Evolutionary conservation across 192 early-diverging fungal genomes (phyloP), one percentile per base, ranked within the genome.

Genomic region (Gryganskiella cystojenkinii): DNA sequence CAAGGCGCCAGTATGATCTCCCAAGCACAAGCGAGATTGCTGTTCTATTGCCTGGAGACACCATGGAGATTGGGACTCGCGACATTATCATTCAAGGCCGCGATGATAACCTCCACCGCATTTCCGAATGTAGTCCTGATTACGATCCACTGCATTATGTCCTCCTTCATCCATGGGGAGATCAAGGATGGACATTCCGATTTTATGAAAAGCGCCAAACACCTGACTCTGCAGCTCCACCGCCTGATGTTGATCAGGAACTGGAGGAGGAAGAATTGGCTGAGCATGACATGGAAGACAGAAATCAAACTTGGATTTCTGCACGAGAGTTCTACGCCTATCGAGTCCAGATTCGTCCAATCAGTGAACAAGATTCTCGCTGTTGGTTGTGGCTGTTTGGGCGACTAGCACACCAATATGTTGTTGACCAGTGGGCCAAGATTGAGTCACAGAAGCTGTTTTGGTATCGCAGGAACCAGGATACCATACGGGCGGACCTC

Each of bases 401-500:
- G 25, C 42, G 28, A 17, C 51, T 67, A 1, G 25, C 30, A 5
- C 55, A 67, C 14, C 54, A 67, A 43, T 67, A 56, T 20, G 33
- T 67, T 44, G 42, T 67, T 25, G 65, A 67, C 30, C 42, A 55
- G 45, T 67, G 56, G 44, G 65, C 27, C 13, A 67, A 67, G 22
- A 34, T 67, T 2, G 65, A 67, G 20, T 43, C 54, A 13, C 27
- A 46, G 11, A 49, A 42, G 10, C 40, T 57, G 8, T 27, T 20
- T 56, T 67, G n/a, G 57, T 13, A 17, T 67, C 19, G 44, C 19
- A 24, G 28, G n/a, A 67, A 67, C 40, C 66, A 67, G 47, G 49
- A 57, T 0, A 22, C 45, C 19, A 8, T 67, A 20, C 43, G 15
- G 13, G 30, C 55, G 10, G 55, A 56, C 11, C 33, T 33, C n/a